Evolutionary conservation across 2,329 filamentous ascomycete species (phyloP), one percentile per base, ranked within the genome.

Genomic region (Calonectria hawksworthii): DNA sequence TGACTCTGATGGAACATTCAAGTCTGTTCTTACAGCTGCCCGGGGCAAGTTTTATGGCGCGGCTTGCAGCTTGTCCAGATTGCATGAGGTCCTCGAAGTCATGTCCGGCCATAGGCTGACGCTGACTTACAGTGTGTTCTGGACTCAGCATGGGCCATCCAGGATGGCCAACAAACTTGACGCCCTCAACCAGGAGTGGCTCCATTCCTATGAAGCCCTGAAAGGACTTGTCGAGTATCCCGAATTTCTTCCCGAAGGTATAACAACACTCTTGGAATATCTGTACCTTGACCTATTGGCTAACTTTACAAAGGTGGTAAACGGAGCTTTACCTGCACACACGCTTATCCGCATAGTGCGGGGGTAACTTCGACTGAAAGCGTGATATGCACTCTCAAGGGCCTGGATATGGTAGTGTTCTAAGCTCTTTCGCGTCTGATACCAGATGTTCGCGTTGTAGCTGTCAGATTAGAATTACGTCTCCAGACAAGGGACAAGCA

Each of bases 51-150:
- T n/a, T n/a, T n/a, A n/a, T n/a, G n/a, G n/a, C n/a, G n/a, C n/a
- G n/a, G n/a, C n/a, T n/a, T n/a, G n/a, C n/a, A n/a, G n/a, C n/a
- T n/a, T 89, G 88, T 77, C 82, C 85, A 73, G 88, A 90, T 79
- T 90, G 88, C 89, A 91, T 69, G 88, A 90, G 75, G 86, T 90
- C 3, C 79, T 87, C 1, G 85, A 88, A 34, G 86, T 93, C 13
- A 89, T 83, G 0, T 75, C 82, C 1, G 90, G 91, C 0, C 85
- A 92, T 74, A 87, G 90, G 0, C 75, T 93, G 21, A 92, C 89
- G 0, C 80, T 93, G 28, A 93, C 90, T 0, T 93, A 93, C 82
- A 92, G 92, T 72, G 83, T 93, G 1, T 91, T 72, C 4, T 74
- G 73, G 74, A 75, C 75, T 23, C 2, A 63, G n/a, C 77, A 86